Conservation (phyloP, 345 rosid genomes). For the Lumnitzera littorea region DNA sequence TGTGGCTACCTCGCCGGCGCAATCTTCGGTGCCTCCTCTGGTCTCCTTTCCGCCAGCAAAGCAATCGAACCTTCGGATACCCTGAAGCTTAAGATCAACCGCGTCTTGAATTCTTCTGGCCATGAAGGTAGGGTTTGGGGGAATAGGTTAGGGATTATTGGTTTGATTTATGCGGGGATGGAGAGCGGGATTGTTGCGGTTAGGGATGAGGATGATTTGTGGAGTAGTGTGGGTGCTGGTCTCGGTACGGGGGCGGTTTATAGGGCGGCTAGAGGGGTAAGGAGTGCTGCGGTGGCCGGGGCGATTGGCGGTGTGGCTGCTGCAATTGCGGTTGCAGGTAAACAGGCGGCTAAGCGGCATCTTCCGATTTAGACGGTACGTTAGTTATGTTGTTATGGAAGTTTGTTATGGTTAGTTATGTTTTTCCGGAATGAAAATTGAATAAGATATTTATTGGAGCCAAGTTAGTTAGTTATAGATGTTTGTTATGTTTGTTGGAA, state of each 20-base stretch:
- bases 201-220: constrained; percentile 70
- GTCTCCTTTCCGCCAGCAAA: constrained; percentile 42
- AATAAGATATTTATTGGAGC: too few species aligned
- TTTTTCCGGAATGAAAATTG: too few species aligned
- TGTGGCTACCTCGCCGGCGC: constrained; percentile 68
- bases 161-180: constrained; percentile 63
- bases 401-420: too few species aligned
- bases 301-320: constrained; percentile 87
- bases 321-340: constrained; percentile 70
- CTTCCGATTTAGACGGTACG: constrained; percentile 43
- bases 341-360: constrained; percentile 70
- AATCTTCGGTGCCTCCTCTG: constrained; percentile 47
- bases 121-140: constrained; percentile 79
- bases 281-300: constrained; percentile 97
- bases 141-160: constrained; percentile 67
- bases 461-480: too few species aligned
- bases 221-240: constrained; percentile 93
- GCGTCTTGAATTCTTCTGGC: constrained; percentile 73
- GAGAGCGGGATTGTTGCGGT: constrained; percentile 70
- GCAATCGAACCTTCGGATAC: constrained; percentile 77
- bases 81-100: constrained; percentile 66
- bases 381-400: background rate
- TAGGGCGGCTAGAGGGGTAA: constrained; percentile 82
- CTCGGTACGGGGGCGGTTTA: constrained; percentile 81
- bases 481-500: too few species aligned